These are phyloP conservation scores for Candida qinlingensis DNA, from an alignment of 805 yeast genomes.

Conservation along the genomic window DNA sequence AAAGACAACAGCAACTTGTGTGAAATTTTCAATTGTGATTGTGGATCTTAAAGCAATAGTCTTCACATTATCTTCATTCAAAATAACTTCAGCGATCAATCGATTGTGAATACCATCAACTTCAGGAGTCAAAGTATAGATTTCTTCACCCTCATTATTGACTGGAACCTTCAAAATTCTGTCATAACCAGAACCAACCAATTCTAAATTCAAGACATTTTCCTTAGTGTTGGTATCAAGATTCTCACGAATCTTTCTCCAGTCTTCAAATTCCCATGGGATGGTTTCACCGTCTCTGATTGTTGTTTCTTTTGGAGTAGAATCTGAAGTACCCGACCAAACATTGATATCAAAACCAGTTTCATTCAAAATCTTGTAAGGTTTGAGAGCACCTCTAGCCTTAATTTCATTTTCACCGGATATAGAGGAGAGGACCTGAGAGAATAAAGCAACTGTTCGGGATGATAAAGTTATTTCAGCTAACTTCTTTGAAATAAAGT, in stretches of 20 bases:
- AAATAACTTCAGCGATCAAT: conserved; percentile 60
- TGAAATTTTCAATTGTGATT: conserved; percentile 58
- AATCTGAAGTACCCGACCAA: conserved; percentile 58
- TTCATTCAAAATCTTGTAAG: conserved; percentile 74
- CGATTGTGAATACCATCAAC: conserved; percentile 63
- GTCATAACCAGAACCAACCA: conserved; percentile 52
- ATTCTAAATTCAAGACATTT: conserved; percentile 58
- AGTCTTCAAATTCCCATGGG: conserved; percentile 94
- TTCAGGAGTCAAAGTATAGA: conserved; percentile 63
- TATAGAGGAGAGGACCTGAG: conserved; percentile 59
- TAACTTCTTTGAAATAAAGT: conserved; percentile 65
- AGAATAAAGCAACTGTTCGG: conserved; percentile 68
- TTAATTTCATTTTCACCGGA: conserved; percentile 48
- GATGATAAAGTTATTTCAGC: conserved; percentile 83
- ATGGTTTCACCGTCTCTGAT: conserved; percentile 45
- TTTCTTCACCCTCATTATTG: conserved; percentile 76
- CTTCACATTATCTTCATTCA: conserved; percentile 76
- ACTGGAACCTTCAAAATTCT: conserved; percentile 56
- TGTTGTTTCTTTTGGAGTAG: conserved; percentile 23
- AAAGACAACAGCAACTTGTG: conserved; percentile 42
- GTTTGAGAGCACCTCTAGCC: conserved; percentile 74
- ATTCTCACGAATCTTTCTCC: conserved; percentile 81
- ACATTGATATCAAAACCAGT: conserved; percentile 80
- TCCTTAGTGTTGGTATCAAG: conserved; percentile 58
- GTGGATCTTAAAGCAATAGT: conserved; percentile 75